Evolutionary conservation across 257 asterid genomes (phyloP).

Genomic region (Nicotiana obtusifolia): DNA sequence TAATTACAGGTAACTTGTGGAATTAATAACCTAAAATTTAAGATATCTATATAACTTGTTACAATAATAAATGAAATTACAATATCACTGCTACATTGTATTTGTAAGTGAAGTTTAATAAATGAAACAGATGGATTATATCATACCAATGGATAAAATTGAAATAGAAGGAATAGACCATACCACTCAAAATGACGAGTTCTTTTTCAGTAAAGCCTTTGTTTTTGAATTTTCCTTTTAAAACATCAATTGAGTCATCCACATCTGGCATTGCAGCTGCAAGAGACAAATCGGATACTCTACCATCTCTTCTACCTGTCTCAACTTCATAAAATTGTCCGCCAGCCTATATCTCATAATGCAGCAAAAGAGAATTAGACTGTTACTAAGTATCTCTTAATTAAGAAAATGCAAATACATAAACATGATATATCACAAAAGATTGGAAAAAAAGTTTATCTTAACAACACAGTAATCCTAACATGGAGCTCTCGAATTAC

Average conservation of each 20-base stretch:
- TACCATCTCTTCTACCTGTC: constrained; percentile 44
- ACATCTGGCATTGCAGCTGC: constrained; percentile 40
- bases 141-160: neutral
- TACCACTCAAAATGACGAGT: constrained; percentile 40
- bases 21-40: too few relatives aligned
- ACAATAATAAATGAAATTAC: too few relatives aligned
- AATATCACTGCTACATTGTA: too few relatives aligned
- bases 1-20: too few relatives aligned
- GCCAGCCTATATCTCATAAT: constrained; percentile 24
- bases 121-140: neutral
- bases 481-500: neutral
- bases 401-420: neutral
- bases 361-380: neutral
- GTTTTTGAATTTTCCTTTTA: constrained; percentile 27
- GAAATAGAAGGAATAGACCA: neutral
- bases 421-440: too few relatives aligned
- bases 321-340: constrained; percentile 40
- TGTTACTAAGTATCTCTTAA: neutral
- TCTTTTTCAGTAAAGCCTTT: constrained; percentile 31
- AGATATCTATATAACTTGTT: too few relatives aligned
- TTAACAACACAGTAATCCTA: too few relatives aligned
- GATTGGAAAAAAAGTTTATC: neutral
- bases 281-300: constrained; percentile 19
- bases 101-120: too few relatives aligned
- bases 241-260: constrained; percentile 30